A percentile compares a stretch with the other conserved stretches of the same genome.
phyloP scores from a whole-genome alignment of 2,329 filamentous ascomycete species.

The Microascus cirrosus region DNA sequence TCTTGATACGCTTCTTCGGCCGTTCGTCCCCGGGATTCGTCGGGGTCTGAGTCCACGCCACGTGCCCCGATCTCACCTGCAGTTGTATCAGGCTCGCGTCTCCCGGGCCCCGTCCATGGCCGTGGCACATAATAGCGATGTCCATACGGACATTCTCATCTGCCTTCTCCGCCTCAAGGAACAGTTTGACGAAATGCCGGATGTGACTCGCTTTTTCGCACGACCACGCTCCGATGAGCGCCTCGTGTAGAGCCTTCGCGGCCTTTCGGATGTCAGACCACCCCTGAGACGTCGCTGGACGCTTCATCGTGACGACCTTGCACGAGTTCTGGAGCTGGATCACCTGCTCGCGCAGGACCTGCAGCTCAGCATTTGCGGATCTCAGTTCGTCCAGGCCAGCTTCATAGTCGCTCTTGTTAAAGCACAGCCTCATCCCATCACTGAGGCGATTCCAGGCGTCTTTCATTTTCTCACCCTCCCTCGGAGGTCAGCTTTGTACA shows the following conservation, averaged over 20 bases:
- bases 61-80: slow-evolving; percentile 3
- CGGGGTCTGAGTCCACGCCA: slow-evolving; percentile 3
- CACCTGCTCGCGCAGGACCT: slow-evolving; percentile 4
- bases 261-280: background rate
- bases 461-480: slow-evolving; percentile 1
- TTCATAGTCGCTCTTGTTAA: background rate
- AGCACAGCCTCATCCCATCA: slow-evolving; percentile 1
- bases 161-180: slow-evolving; percentile 3
- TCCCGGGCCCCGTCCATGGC: background rate
- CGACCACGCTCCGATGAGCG: slow-evolving; percentile 2
- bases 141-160: slow-evolving; percentile 5
- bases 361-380: slow-evolving; percentile 1
- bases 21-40: background rate
- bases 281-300: background rate
- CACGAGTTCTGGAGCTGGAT: background rate
- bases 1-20: background rate
- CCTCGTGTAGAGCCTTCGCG: slow-evolving; percentile 4
- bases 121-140: slow-evolving; percentile 5
- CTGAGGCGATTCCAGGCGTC: background rate
- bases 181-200: slow-evolving; percentile 5
- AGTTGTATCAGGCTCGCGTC: background rate
- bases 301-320: background rate
- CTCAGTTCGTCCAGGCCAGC: background rate
- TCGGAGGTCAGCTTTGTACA: background rate
- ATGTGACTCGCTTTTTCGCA: slow-evolving; percentile 3